A percentile compares a stretch with the other conserved stretches of the same genome.
Conservation (phyloP, 176 grass and related monocot species). For the Miscanthus lutarioriparius region DNA sequence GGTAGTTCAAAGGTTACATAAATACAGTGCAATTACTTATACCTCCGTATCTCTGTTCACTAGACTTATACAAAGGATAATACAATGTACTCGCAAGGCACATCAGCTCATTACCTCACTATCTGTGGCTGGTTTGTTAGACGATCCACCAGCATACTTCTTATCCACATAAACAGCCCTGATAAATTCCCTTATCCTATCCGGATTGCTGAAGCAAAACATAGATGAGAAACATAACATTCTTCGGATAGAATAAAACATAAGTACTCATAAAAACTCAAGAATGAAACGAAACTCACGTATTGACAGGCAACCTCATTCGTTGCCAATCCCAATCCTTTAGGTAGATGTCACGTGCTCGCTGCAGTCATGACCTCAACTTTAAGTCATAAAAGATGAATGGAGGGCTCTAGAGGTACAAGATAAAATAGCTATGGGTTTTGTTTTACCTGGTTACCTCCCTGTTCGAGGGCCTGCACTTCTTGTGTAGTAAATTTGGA, state of each 20-base stretch:
- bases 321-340: conserved; percentile 94
- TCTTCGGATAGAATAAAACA: neutral
- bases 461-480: conserved; percentile 77
- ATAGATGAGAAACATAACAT: conserved; percentile 28
- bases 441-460: conserved; percentile 92
- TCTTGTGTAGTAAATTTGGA: conserved; percentile 93
- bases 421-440: neutral
- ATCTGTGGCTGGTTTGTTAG: conserved; percentile 50
- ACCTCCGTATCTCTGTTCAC: neutral
- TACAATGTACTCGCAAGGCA: neutral
- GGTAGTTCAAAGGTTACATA: neutral
- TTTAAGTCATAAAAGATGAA: conserved; percentile 23
- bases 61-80: conserved; percentile 16
- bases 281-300: conserved; percentile 44
- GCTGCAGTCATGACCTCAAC: conserved; percentile 49
- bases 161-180: conserved; percentile 95
- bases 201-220: conserved; percentile 67
- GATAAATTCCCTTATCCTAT: conserved; percentile 97
- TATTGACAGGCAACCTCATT: conserved; percentile 91
- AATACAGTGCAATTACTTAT: neutral
- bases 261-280: conserved; percentile 12
- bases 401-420: neutral
- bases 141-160: conserved; percentile 78
- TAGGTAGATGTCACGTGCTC: conserved; percentile 80
- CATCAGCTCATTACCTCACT: conserved; percentile 55